Conservation (phyloP, 129 eudicot genomes). For the Chrysanthemum seticuspe region DNA sequence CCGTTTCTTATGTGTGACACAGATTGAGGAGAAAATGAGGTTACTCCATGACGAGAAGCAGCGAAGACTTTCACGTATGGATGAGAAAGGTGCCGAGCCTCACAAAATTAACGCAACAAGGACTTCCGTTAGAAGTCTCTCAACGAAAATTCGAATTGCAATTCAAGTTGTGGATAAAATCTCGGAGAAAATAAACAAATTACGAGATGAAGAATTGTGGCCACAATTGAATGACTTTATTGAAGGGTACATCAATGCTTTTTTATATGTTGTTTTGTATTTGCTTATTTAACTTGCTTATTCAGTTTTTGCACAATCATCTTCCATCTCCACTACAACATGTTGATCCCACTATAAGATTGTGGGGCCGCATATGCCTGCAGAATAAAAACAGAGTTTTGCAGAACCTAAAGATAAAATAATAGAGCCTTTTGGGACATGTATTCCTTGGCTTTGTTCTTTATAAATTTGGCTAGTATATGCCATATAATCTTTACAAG, state of each 20-base stretch:
- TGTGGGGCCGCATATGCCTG: not conserved
- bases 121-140: constrained; percentile 62
- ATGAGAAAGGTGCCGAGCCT: constrained; percentile 87
- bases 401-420: too few relatives aligned
- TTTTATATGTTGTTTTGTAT: not conserved
- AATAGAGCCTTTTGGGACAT: too few relatives aligned
- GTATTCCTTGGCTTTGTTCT: too few relatives aligned
- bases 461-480: too few relatives aligned
- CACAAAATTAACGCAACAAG: constrained; percentile 76
- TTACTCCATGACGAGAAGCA: constrained; percentile 66
- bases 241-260: constrained; percentile 61
- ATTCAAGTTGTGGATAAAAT: constrained; percentile 90
- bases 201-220: constrained; percentile 95
- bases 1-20: constrained; percentile 18
- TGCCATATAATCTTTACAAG: too few relatives aligned
- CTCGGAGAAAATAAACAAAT: constrained; percentile 70
- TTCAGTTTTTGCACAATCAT: not conserved
- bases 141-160: constrained; percentile 85
- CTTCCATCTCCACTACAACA: not conserved
- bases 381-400: too few relatives aligned
- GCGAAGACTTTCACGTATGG: constrained; percentile 63
- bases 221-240: constrained; percentile 78
- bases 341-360: not conserved
- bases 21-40: constrained; percentile 97
- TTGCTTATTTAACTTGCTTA: not conserved